Evolutionary conservation across 345 rosid species (phyloP), one percentile per base, ranked within the genome.

Genomic region (Lumnitzera littorea): DNA sequence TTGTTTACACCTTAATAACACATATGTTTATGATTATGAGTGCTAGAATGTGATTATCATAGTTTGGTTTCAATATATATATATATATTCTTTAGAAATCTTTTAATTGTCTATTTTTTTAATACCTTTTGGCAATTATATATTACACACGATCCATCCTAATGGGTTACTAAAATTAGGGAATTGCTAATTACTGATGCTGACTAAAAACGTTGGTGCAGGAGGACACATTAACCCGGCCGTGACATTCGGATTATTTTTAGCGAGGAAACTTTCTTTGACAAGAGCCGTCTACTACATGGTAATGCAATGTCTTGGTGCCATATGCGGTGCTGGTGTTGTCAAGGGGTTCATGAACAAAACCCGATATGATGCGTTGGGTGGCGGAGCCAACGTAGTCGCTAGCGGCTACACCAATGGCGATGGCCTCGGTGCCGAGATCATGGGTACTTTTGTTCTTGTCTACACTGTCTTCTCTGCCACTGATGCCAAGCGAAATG

Each of bases 391-490:
- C 48, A 65, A 65, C 55, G 13, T 24, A 6, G 68, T 57, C 52
- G 31, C 24, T 13, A 15, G 55, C 49, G 68, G 68, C 5, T 65
- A 65, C 56, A 65, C 62, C 23, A 56, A 65, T 16, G 68, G 68
- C 23, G 55, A 48, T 25, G 63, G 63, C 13, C 63, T 60, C 0
- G 63, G 63, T 12, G 63, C 63, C 4, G 63, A 60, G 63, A 60
- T 60, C 17, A 2, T 60, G 13, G 63, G 63, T 10, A 60, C 63
- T 5, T 60, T 60, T 29, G 53, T 58, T 5, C 61, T 58, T 41
- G 61, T 58, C 47, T 58, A 58, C 47, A 58, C 63, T 15, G 63
- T 60, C n/a, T 57, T 65, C 62, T 65, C 68, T n/a, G 68, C 68
- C 24, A 65, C 68, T 7, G 68, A 65, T 50, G 61, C 68, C 54